Base-by-base conservation (phyloP, 768 basidiomycete species). In the Hebeloma cylindrosporum region DNA sequence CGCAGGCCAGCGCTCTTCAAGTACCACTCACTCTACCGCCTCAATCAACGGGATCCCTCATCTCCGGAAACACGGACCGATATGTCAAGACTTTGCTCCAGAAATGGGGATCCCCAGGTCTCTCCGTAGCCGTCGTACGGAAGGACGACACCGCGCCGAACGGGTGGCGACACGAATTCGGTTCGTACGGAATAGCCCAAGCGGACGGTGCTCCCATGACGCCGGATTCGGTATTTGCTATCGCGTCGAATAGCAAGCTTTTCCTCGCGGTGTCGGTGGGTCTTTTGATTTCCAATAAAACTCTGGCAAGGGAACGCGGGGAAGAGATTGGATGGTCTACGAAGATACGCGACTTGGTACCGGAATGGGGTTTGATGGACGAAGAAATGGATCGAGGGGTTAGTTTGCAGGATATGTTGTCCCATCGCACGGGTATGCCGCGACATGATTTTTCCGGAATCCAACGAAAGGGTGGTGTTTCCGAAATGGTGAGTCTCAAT, bases 351-450 rank as follows among this genome's bases (percentile, higher is more conserved):
- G 63, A 66, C 21, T 22, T 75, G n/a, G 57, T 73, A 14, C 64
- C 68, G 1, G 66, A 71, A 42, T 74, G 73, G 70, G 54, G 51
- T 5, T 47, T 74, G 10, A 63, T 64, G 58, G 69, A 75, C 47
- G 52, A 66, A 6, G 59, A 69, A n/a, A 64, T 62, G 50, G 54
- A 60, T 46, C 49, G 54, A 30, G 64, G 59, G 5, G 64, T 66
- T 0, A 70, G 54, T 18, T 40, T 75, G 3, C 65, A 70, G 34
- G 72, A 75, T 53, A 67, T 73, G 60, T 51, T 72, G 0, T 66
- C 66, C 1, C 73, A 75, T 54, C 53, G 74, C 5, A 74, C 71
- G 9, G 74, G 72, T 0, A 47, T 75, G 58, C 74, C 73, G n/a
- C 50, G 72, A 9, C 74, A 75, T 40, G 72, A 74, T 52, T 66